Base-by-base conservation (phyloP, 2,329 filamentous ascomycete genomes). In the Cercospora canescens region DNA sequence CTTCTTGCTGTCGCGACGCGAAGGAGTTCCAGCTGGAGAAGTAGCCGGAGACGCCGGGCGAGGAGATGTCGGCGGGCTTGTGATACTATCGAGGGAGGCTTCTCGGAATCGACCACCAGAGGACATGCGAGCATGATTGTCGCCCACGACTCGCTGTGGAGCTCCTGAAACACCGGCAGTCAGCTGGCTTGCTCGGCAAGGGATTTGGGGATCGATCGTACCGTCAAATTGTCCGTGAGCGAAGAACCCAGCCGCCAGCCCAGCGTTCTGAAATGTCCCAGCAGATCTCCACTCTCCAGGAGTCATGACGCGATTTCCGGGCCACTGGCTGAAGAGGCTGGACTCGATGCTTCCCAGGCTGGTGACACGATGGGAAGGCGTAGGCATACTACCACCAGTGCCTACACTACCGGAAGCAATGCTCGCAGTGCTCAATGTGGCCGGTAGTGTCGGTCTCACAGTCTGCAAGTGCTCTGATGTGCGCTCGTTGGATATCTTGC, bases 171-270 rank as follows among this genome's bases (percentile, higher is more conserved):
- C 26, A 59, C 57, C 56, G 37, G 62, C 57, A 32, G 65, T 68
- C 56, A 66, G 61, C 67, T 67, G 64, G 32, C 60, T 60, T 35
- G 65, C 61, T 26, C 56, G 37, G 55, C 58, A 67, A 52, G 63
- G 45, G 24, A 50, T 21, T 14, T 30, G 48, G 8, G 34, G 50
- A 64, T 71, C 70, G 52, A 65, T 60, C 71, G 69, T 73, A 74
- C 76, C 76, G 54, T 77, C 75, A 63, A 72, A 75, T 66, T 77
- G 75, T 24, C 73, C 66, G 18, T 72, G 67, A n/a, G 73, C 73
- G 63, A 77, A 77, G 66, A 73, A 75, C 14, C 74, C 74, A 28
- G 72, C 72, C 4, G 73, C 72, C 21, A 77, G 52, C n/a, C 72
- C 74, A 28, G 75, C 71, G n/a, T 72, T 72, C 26, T 74, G 74